Base-by-base conservation (phyloP, 352 stramenopile genomes). In the Phytophthora sojae region DNA sequence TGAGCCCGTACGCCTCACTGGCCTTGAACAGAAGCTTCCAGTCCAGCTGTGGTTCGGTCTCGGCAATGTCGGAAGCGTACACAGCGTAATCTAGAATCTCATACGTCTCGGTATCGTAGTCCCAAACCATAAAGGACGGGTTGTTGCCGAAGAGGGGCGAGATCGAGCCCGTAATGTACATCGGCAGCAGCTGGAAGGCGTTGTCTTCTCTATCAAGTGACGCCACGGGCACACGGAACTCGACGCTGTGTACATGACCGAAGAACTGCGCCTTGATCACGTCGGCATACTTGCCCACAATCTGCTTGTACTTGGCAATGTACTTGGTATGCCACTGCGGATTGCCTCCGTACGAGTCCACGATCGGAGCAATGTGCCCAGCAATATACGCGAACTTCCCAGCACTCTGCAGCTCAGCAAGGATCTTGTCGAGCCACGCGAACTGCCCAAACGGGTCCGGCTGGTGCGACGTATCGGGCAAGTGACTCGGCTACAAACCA, bases 121-220 rank as follows among this genome's bases (percentile, higher is more conserved):
- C 85, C 90, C 90, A 96, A 15, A 95, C 79, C 77, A 92, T 95
- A 64, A 98, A 98, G 23, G 91, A 96, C 29, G 95, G 95, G 72
- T 98, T 96, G 76, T 97, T 97, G 32, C 89, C 88, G 54, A 97
- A 98, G 2, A 98, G 62, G 8, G 94, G 94, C 19, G 94, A 98
- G 44, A 98, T 81, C 1, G 92, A 96, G 6, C 91, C 83, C 19
- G 86, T 82, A 19, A 97, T 79, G 37, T 96, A 94, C 49, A 98
- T 71, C 11, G 95, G 93, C n/a, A 86, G 68, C 21, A 91, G 65
- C 29, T 80, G 57, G 25, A 80, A 77, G 8, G 37, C 35, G 17
- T 64, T 50, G 15, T 77, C 72, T 0, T 72, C 66, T 35, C 50
- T 52, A 44, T 80, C 73, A 14, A 82, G 47, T 6, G 61, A 67